Evolutionary conservation across 108 stramenopile species (phyloP), one percentile per base, ranked within the genome.

Genomic region (Stephanodiscus minutulus): DNA sequence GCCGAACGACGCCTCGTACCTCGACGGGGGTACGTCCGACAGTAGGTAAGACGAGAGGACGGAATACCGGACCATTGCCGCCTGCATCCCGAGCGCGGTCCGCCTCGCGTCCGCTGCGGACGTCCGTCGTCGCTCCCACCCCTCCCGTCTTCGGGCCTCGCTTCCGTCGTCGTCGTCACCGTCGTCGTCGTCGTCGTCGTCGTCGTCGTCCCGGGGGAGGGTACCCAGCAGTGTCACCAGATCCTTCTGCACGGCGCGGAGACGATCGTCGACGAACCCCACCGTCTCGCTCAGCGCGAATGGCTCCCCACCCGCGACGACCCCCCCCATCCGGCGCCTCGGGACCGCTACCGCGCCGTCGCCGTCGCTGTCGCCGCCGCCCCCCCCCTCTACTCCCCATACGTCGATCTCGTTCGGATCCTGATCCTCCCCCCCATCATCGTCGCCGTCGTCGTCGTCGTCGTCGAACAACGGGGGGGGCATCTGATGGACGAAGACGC

Each of bases 241-340:
- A 64, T 82, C 82, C 39, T 79, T 79, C 47, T 82, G 82, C 15
- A 82, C 77, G 7, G 82, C 82, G 10, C 82, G 82, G 24, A 82
- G 61, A 37, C 82, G 77, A 82, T 82, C 82, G 43, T 82, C 82
- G 20, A 82, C 74, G 55, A 82, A 82, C 17, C 60, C 22, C 9
- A 78, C 82, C 7, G 82, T 82, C 11, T 73, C 77, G 54, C 72
- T 46, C 37, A 82, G 54, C 39, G 82, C 64, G 28, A 61, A 72
- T 61, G 63, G 75, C 11, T 28, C 8, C 55, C 27, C 17, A 25
- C 15, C 13, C 29, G 28, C 29, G 50, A n/a, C 5, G 5, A 5
- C 12, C 10, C 43, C 12, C 37, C 0, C 41, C 18, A 1, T 53
- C 35, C 7, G 24, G 36, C 15, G n/a, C n/a, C n/a, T n/a, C n/a